Conservation (phyloP, 805 yeast species). For the Cyberlindnera subsufficiens region DNA sequence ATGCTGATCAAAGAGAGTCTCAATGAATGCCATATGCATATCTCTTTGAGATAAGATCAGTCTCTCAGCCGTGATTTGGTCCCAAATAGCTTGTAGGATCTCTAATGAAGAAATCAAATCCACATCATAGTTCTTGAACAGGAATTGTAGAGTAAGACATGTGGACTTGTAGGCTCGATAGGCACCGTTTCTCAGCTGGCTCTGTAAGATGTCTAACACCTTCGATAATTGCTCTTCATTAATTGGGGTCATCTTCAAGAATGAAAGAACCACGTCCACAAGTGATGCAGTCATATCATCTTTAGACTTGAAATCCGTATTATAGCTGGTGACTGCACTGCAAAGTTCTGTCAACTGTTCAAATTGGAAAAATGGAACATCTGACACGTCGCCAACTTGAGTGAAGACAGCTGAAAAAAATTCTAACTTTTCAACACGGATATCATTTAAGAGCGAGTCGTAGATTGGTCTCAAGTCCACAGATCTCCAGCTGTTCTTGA, state of each 20-base stretch:
- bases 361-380: conserved; percentile 8
- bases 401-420: conserved; percentile 23
- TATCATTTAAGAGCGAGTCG: conserved; percentile 10
- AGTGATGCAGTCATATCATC: conserved; percentile 25
- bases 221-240: conserved; percentile 11
- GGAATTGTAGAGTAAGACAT: conserved; percentile 12
- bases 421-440: conserved; percentile 22
- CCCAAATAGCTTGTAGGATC: conserved; percentile 48
- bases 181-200: conserved; percentile 12
- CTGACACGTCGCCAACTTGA: conserved; percentile 12
- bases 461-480: conserved; percentile 15
- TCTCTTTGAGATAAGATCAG: conserved; percentile 59
- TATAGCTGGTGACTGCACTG: not conserved
- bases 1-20: conserved; percentile 37
- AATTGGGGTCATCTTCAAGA: conserved; percentile 18
- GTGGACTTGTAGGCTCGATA: conserved; percentile 8
- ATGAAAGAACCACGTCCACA: conserved; percentile 19
- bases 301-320: conserved; percentile 22
- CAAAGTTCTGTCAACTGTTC: conserved; percentile 11
- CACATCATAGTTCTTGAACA: conserved; percentile 14
- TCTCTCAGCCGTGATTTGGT: conserved; percentile 47
- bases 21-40: conserved; percentile 53
- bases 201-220: conserved; percentile 14
- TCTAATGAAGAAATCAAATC: conserved; percentile 26
- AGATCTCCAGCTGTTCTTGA: conserved; percentile 24